These are phyloP conservation scores for Pezicula radicicola DNA, from an alignment of 2,329 filamentous ascomycete species.

Conservation along the genomic window DNA sequence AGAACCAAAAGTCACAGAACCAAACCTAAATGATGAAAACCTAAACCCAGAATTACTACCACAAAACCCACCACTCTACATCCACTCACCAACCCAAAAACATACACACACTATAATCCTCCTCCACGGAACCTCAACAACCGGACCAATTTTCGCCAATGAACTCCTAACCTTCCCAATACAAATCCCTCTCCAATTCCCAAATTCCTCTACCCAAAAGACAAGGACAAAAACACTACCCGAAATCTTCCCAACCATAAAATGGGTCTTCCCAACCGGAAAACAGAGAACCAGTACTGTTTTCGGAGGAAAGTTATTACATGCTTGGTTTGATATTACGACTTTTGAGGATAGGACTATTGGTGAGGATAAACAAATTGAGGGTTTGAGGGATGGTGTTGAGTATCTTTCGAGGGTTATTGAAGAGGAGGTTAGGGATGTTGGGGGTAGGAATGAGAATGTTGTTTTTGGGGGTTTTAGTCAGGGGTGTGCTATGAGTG, in stretches of 20 bases:
- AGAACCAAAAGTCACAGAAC: too few species aligned
- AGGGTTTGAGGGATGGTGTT: constrained; percentile 10
- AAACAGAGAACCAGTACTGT: constrained; percentile 11
- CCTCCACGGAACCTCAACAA: constrained; percentile 38
- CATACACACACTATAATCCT: constrained; percentile 36
- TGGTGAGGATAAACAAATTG: constrained; percentile 7
- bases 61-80: constrained; percentile 8
- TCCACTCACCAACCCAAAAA: constrained; percentile 12
- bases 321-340: constrained; percentile 26
- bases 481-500: constrained; percentile 19
- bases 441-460: constrained; percentile 3
- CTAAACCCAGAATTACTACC: neutral
- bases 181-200: constrained; percentile 10
- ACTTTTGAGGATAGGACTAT: constrained; percentile 19
- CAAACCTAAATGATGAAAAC: neutral
- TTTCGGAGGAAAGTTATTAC: constrained; percentile 12
- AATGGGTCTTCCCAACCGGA: constrained; percentile 21
- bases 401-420: constrained; percentile 12
- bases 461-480: constrained; percentile 16
- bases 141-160: constrained; percentile 30
- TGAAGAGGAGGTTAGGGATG: constrained; percentile 1
- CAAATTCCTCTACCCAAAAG: constrained; percentile 32
- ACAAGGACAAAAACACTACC: constrained; percentile 22
- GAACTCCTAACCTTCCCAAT: constrained; percentile 26
- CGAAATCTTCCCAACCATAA: constrained; percentile 12